phyloP scores from a whole-genome alignment of 768 basidiomycete species.

The Russula dissimulans region DNA sequence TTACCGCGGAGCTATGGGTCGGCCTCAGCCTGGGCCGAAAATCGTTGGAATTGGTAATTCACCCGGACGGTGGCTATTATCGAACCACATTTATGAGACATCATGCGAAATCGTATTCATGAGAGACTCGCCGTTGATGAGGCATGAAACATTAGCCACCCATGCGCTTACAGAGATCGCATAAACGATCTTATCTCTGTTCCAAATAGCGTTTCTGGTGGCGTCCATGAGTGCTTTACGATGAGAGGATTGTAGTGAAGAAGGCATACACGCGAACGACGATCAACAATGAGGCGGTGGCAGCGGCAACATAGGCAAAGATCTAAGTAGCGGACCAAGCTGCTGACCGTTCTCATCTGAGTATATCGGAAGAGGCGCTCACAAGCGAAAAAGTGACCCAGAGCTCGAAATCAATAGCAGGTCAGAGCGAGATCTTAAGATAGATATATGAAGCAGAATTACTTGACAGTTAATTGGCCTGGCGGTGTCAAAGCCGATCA shows the following conservation, averaged over 20 bases:
- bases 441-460: neutral
- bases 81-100: neutral
- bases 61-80: neutral
- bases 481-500: neutral
- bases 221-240: neutral
- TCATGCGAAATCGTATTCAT: too few species aligned
- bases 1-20: neutral
- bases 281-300: neutral
- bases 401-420: neutral
- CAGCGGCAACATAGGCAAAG: neutral
- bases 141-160: neutral
- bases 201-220: neutral
- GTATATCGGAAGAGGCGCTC: neutral
- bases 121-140: neutral
- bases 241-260: neutral
- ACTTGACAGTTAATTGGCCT: neutral
- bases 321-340: neutral
- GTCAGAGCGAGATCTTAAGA: neutral
- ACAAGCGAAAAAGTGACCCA: neutral
- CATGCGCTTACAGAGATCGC: neutral
- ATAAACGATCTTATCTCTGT: neutral
- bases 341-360: neutral
- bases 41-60: too few species aligned
- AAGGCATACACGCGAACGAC: neutral
- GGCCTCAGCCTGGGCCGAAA: neutral